Evolutionary conservation across 345 rosid species (phyloP), one percentile per base, ranked within the genome.

Genomic region (Durio zibethinus): DNA sequence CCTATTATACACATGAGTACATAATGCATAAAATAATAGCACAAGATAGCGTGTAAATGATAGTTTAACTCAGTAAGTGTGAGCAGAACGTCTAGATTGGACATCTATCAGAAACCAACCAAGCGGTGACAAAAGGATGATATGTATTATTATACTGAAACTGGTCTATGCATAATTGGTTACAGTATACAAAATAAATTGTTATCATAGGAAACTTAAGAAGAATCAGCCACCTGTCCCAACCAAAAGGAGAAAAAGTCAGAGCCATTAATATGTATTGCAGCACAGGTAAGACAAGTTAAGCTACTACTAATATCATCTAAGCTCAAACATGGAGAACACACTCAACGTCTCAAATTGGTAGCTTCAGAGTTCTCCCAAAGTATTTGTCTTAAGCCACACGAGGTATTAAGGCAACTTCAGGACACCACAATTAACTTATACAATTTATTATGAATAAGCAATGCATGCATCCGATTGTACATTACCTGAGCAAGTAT

Each of bases 401-500:
- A 1, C 16, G 38, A 45, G 56, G 15, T 29, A 29, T 48, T 18
- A 29, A 70, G 18, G 23, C 14, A 71, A 10, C 18, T 57, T 10
- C 31, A 57, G 12, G 64, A 60, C 9, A 60, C 20, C 2, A 14
- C 9, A 60, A 60, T 60, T 60, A 14, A 12, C 1, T 60, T 60
- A 12, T 4, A 60, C 64, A 14, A 31, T 71, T 71, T 71, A 3
- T 71, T 48, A 50, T 35, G 42, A 50, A 9, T 31, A 71, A 50
- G 18, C 14, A 70, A 50, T 29, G 40, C 43, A 50, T 50, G 27
- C 10, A 27, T 15, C 43, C n/a, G n/a, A 64, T 54, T 21, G 53
- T 43, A 74, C 33, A 56, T 43, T 83, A 93, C 99, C 99, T 95
- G 99, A 54, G 98, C 93, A 77, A 95, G 89, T 72, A 95, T 85